Base-by-base conservation (phyloP, 805 yeast species). In the Starmerella etchellsii region DNA sequence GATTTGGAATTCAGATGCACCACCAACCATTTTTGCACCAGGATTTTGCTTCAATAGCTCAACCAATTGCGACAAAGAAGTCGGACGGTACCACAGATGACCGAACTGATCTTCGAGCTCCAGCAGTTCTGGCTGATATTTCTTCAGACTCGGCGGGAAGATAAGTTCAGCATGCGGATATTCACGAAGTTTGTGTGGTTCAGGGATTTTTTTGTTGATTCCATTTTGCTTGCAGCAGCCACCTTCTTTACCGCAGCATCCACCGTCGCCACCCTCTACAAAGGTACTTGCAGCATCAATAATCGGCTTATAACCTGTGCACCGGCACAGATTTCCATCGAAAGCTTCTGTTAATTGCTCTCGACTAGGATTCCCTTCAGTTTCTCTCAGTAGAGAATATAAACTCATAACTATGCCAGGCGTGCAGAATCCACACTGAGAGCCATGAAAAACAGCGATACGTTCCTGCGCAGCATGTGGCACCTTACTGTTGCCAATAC, bases 391-490 rank as follows among this genome's bases (percentile, higher is more conserved):
- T 37, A 68, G 50, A 1, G 69, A 60, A 39, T 68, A 68, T 37
- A 68, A 47, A 29, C 68, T 63, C 73, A 68, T 68, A 9, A 68
- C 70, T 37, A 68, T 68, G 5, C 73, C 73, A 1, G 72, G 73
- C 6, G 73, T 68, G 46, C 73, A 68, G 48, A 67, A 68, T 3
- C 73, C 73, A 50, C 73, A 68, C 50, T 68, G 73, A 0, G 71
- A 66, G 5, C 73, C 73, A 41, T 68, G 71, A 47, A 64, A 64
- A 40, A 63, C 59, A 13, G 71, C 71, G 28, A 68, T 65, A 19
- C 73, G 56, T 46, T 68, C 71, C 48, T 68, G 73, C n/a, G 65
- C 67, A 2, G 72, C 69, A 48, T 68, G 73, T 4, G 69, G 68
- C 31, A 59, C 49, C 11, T 54, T 55, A 21, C 63, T 43, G 10